These are phyloP conservation scores for Aspergillus neoniger DNA, from an alignment of 2,329 filamentous ascomycete genomes.

Conservation along the genomic window DNA sequence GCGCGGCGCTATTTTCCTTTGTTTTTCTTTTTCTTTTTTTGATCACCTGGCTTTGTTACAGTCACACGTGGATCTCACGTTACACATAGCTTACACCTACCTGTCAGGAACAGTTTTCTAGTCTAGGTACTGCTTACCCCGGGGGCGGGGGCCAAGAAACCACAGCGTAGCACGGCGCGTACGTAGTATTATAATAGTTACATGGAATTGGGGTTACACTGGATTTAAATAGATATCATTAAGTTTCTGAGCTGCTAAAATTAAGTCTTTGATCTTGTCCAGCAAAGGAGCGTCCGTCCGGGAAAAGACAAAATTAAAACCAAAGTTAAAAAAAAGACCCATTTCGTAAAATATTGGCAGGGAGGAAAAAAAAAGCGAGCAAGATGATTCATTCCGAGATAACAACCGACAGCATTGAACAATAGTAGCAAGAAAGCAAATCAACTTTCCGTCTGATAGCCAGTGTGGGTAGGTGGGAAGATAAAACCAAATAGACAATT, in stretches of 20 bases:
- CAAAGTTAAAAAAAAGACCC: neutral
- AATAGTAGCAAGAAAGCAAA: neutral
- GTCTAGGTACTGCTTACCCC: too few species aligned
- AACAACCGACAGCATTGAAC: neutral
- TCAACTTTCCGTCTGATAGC: neutral
- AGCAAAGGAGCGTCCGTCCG: neutral
- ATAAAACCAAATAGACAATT: neutral
- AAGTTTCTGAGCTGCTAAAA: neutral
- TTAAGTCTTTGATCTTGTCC: neutral
- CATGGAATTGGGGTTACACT: neutral
- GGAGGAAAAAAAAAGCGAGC: neutral
- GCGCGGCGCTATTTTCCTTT: too few species aligned
- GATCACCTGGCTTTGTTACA: neutral
- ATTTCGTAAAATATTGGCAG: neutral
- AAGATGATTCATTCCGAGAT: neutral
- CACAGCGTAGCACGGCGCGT: neutral
- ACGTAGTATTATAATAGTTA: neutral
- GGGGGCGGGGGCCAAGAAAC: neutral
- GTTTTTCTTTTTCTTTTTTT: too few species aligned
- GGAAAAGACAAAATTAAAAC: neutral
- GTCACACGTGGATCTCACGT: neutral
- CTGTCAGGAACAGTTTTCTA: neutral
- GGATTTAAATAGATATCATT: neutral
- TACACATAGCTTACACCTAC: neutral
- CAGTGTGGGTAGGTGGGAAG: neutral